Base-by-base conservation (phyloP, 2,329 filamentous ascomycete species). In the Monilinia fructigena region DNA sequence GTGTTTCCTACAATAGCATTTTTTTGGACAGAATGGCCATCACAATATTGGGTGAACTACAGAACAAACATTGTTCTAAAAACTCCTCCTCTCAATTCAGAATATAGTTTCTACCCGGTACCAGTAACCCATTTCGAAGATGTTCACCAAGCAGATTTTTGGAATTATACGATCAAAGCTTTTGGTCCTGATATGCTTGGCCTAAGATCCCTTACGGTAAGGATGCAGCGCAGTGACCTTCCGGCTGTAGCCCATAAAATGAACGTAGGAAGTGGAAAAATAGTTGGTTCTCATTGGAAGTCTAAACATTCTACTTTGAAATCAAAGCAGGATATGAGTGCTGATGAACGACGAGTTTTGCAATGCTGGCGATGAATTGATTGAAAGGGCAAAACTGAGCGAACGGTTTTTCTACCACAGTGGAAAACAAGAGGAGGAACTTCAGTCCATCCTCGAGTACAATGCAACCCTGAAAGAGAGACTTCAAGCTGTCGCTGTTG, bases 1-100 rank as follows among this genome's bases (percentile, higher is more conserved):
- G 38, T 50, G 8, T 61, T 38, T 10, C 58, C 58, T 26, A 50
- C 58, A 10, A 50, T 50, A 11, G 45, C 45, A 20, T 48, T 50
- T 14, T 61, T 61, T 47, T 61, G 58, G 58, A 50, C 47, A 14
- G 58, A 61, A 8, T 61, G 58, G 58, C 45, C 45, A 26, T 38
- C 58, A 1, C 4, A 3, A 20, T 26, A 50, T 61, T 61, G 45
- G 45, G 45, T 16, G n/a, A 50, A 11, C 4, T 61, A 61, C 16
- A 0, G 2, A 35, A 38, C 58, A 4, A 61, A 40, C 38, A 4
- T 61, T 12, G 5, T 50, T 6, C 35, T 61, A 20, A 61, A 50
- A 50, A 38, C n/a, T 12, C 58, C 58, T 16, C 10, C 16, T 18
- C 45, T 61, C 14, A 38, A 7, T 6, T 10, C 58, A 6, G 28